Evolutionary conservation across 176 grass and related monocot species (phyloP).

Genomic region (Carex pumila): DNA sequence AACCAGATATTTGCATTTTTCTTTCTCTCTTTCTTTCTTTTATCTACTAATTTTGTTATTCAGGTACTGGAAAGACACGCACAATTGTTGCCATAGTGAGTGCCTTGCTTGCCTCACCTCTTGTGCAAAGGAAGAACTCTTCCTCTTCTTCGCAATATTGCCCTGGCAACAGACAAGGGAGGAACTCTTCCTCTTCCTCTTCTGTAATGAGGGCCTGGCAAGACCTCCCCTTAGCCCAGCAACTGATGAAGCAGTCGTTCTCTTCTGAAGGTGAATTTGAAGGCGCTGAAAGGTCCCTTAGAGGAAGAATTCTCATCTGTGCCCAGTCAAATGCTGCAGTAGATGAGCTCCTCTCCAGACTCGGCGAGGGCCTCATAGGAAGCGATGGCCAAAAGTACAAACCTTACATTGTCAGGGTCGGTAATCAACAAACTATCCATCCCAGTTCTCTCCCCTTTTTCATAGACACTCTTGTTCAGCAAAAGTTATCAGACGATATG

Average conservation of each 20-base stretch:
- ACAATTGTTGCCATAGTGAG: slow-evolving; percentile 86
- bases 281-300: slow-evolving; percentile 33
- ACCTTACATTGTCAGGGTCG: slow-evolving; percentile 87
- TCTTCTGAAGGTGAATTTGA: background rate
- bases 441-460: slow-evolving; percentile 76
- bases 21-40: background rate
- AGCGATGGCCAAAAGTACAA: slow-evolving; percentile 62
- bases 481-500: slow-evolving; percentile 61
- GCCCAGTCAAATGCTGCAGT: slow-evolving; percentile 95
- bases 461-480: slow-evolving; percentile 91
- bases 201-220: slow-evolving; percentile 82
- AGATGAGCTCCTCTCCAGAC: slow-evolving; percentile 90
- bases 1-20: background rate
- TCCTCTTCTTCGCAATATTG: slow-evolving; percentile 26
- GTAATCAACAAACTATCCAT: slow-evolving; percentile 92
- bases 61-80: slow-evolving; percentile 88
- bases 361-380: slow-evolving; percentile 68
- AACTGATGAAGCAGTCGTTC: slow-evolving; percentile 48
- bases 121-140: slow-evolving; percentile 22
- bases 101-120: slow-evolving; percentile 64
- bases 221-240: slow-evolving; percentile 74
- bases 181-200: slow-evolving; percentile 49
- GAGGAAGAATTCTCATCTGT: slow-evolving; percentile 80
- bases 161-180: slow-evolving; percentile 24
- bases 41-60: slow-evolving; percentile 20